Evolutionary conservation across 139 green algal species (phyloP).

Genomic region (Chlorella sorokiniana): DNA sequence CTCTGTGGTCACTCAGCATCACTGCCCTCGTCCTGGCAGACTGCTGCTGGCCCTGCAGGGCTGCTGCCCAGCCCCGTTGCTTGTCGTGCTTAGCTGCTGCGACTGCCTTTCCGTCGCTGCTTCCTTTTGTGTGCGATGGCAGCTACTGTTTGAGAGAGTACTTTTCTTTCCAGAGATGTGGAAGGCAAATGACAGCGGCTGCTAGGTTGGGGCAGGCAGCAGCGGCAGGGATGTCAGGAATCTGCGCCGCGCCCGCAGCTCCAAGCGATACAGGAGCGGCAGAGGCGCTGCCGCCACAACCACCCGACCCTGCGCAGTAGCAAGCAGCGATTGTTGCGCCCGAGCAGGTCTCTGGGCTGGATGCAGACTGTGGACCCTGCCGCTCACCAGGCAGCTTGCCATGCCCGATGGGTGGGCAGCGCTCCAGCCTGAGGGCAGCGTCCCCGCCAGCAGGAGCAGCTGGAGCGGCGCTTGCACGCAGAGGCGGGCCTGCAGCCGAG

Average conservation of each 20-base stretch:
- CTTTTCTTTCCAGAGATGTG: too few species aligned
- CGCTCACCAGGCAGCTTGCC: background rate
- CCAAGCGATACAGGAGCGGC: background rate
- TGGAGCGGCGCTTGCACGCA: slow-evolving; percentile 10
- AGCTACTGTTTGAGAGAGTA: background rate
- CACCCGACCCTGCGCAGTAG: background rate
- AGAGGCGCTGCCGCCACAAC: background rate
- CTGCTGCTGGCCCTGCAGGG: background rate
- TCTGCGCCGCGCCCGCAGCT: background rate
- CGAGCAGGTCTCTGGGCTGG: too few species aligned
- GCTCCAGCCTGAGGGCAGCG: background rate
- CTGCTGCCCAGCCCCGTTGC: background rate
- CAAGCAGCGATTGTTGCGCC: too few species aligned
- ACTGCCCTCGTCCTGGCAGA: slow-evolving; percentile 14
- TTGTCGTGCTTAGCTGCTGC: too few species aligned
- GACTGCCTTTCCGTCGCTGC: background rate
- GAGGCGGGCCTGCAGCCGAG: background rate
- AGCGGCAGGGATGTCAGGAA: background rate
- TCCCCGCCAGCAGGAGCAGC: background rate
- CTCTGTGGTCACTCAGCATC: background rate
- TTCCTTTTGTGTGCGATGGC: background rate
- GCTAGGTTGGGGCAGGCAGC: background rate
- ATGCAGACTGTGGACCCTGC: background rate
- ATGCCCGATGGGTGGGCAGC: background rate
- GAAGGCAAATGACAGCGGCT: background rate